Evolutionary conservation across 768 basidiomycete genomes (phyloP), one percentile per base, ranked within the genome.

Genomic region (Mycena kentingensis): DNA sequence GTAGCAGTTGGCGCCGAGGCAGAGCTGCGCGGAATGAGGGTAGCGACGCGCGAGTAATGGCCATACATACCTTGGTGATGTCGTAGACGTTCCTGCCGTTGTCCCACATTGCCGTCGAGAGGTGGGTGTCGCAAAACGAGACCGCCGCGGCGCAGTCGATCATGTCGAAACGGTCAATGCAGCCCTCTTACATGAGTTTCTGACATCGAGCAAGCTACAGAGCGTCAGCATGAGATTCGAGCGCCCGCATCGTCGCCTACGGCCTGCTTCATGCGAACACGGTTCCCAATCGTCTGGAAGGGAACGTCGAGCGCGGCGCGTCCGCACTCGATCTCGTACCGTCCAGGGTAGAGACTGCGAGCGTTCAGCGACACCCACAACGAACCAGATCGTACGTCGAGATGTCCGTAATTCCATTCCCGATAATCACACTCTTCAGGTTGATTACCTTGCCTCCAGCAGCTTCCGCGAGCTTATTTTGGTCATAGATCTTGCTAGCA

Each of bases 401-500:
- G 32, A 77, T 73, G 52, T 77, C 74, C 21, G 75, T 77, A 39
- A 77, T 74, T 12, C 76, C 76, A 16, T 72, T 73, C 59, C 86
- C 89, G 50, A 92, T 90, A 65, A 91, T 72, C n/a, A 88, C 76
- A 51, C 82, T 85, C 49, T 80, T 71, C 4, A 93, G 72, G 64
- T 91, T 90, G 57, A 92, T 60, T 71, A 85, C 70, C 75, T 57
- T 74, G 60, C 67, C 78, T 54, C 76, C 85, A 15, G 64, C 78
- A 86, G 10, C 72, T 80, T n/a, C 75, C 66, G 34, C 66, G 10
- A 87, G 73, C 25, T 73, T 64, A 65, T 93, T 92, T 59, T 85
- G 81, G 67, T 93, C 90, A 43, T 84, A 80, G 11, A 93, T 82
- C 27, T 85, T 84, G 15, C 87, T 78, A 0, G 89, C 90, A 56